A percentile compares a stretch with the other conserved stretches of the same genome.
phyloP scores from a whole-genome alignment of 2,329 filamentous ascomycete species.

The Helotiales sp. region DNA sequence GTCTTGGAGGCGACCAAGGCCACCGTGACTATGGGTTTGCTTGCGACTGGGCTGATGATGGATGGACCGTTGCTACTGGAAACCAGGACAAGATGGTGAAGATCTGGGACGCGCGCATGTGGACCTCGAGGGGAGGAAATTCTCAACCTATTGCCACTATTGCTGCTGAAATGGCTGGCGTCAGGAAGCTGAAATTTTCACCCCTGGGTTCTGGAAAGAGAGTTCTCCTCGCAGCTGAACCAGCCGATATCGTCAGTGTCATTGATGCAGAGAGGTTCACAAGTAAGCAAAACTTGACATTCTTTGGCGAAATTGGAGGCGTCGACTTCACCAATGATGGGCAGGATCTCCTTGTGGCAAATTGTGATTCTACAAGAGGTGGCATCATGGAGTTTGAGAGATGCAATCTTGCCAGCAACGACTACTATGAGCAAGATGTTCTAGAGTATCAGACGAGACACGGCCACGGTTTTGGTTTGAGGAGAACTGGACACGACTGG shows the following conservation, averaged over 20 bases:
- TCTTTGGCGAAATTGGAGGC: slow-evolving; percentile 76
- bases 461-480: not conserved
- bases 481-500: slow-evolving; percentile 18
- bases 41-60: slow-evolving; percentile 78
- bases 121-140: slow-evolving; percentile 54
- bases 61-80: slow-evolving; percentile 73
- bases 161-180: slow-evolving; percentile 65
- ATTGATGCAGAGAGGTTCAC: slow-evolving; percentile 66
- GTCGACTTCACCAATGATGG: slow-evolving; percentile 67
- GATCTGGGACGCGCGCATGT: slow-evolving; percentile 75
- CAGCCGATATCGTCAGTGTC: slow-evolving; percentile 71
- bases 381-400: slow-evolving; percentile 46
- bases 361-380: slow-evolving; percentile 64
- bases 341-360: slow-evolving; percentile 66
- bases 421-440: slow-evolving; percentile 24
- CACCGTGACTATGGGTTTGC: slow-evolving; percentile 74
- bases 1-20: slow-evolving; percentile 51
- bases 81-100: slow-evolving; percentile 73
- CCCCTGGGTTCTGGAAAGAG: slow-evolving; percentile 66
- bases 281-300: slow-evolving; percentile 68
- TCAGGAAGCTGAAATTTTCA: slow-evolving; percentile 70
- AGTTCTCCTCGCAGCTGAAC: slow-evolving; percentile 71
- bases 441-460: not conserved
- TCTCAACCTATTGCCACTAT: slow-evolving; percentile 54
- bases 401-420: slow-evolving; percentile 29